A percentile compares a stretch with the other conserved stretches of the same genome.
These are phyloP conservation scores for Lentinula novae-zelandiae DNA, from an alignment of 1,284 basidiomycete species.

Conservation along the genomic window DNA sequence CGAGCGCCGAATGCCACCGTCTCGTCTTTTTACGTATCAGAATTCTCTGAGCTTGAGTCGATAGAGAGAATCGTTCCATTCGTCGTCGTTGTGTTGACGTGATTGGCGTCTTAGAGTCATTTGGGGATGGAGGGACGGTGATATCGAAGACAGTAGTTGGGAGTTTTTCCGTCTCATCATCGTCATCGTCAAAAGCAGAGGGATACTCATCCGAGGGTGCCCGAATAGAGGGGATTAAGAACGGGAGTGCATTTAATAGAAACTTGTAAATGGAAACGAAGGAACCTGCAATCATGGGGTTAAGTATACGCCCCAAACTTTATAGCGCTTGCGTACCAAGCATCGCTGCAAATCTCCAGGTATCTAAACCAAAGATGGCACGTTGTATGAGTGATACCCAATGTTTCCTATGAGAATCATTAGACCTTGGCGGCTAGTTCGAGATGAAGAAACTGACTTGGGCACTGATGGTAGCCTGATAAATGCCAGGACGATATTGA, in stretches of 20 bases:
- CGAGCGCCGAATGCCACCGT: constrained; percentile 86
- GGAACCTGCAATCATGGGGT: constrained; percentile 44
- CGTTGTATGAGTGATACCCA: constrained; percentile 63
- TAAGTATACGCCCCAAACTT: not conserved
- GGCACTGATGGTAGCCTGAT: constrained; percentile 64
- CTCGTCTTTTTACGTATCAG: constrained; percentile 64
- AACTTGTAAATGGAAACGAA: constrained; percentile 83
- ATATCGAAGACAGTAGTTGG: constrained; percentile 26
- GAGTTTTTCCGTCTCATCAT: constrained; percentile 18
- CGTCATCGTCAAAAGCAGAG: constrained; percentile 33
- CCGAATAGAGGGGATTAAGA: constrained; percentile 57
- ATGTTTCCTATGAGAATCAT: constrained; percentile 31
- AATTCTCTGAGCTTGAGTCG: constrained; percentile 56
- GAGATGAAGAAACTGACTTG: constrained; percentile 37
- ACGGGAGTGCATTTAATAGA: constrained; percentile 78
- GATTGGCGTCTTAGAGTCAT: not conserved
- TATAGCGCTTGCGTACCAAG: constrained; percentile 48
- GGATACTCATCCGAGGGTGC: constrained; percentile 27
- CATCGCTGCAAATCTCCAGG: constrained; percentile 82
- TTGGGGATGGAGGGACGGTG: constrained; percentile 16
- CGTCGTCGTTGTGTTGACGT: constrained; percentile 24
- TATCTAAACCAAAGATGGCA: constrained; percentile 79
- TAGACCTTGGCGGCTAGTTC: not conserved
- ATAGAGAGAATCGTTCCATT: constrained; percentile 53
- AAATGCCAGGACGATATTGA: constrained; percentile 76